Conservation (phyloP, 2,329 filamentous ascomycete genomes). For the Conoideocrella luteorostrata region DNA sequence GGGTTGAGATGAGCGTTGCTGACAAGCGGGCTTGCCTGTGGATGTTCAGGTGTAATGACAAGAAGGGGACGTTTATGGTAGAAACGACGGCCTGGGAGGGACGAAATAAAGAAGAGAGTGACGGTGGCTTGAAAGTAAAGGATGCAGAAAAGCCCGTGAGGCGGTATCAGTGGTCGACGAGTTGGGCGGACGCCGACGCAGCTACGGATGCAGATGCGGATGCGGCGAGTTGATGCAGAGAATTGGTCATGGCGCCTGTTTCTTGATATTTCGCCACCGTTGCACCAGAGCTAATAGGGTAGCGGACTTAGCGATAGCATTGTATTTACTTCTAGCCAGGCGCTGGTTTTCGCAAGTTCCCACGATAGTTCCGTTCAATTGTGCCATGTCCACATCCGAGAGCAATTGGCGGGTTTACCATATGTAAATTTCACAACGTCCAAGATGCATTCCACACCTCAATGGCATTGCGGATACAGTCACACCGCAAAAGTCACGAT, state of each 20-base stretch:
- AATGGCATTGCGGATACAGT: no score
- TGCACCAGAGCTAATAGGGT: not conserved
- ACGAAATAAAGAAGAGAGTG: slow-evolving; percentile 12
- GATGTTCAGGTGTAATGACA: slow-evolving; percentile 48
- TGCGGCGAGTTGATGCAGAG: slow-evolving; percentile 14
- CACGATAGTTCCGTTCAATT: no score
- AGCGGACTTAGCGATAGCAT: not conserved
- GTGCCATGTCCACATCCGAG: no score
- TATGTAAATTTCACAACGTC: no score
- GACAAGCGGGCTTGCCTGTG: not conserved
- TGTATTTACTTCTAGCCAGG: no score
- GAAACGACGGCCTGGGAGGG: slow-evolving; percentile 61
- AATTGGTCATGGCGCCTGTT: no score
- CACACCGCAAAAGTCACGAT: no score
- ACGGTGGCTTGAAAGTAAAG: not conserved
- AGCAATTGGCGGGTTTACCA: no score
- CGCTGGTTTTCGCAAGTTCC: no score
- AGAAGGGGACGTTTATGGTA: slow-evolving; percentile 50
- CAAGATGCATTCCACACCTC: no score
- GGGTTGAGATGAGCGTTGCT: slow-evolving; percentile 7
- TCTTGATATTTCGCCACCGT: no score
- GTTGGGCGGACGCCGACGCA: slow-evolving; percentile 28
- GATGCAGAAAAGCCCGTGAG: slow-evolving; percentile 9
- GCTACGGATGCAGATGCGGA: no score
- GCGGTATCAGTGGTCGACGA: slow-evolving; percentile 28